Percentiles rank a stretch among this genome's conserved stretches.
phyloP scores from a whole-genome alignment of 441 rosid genomes.

The Viola pubescens region DNA sequence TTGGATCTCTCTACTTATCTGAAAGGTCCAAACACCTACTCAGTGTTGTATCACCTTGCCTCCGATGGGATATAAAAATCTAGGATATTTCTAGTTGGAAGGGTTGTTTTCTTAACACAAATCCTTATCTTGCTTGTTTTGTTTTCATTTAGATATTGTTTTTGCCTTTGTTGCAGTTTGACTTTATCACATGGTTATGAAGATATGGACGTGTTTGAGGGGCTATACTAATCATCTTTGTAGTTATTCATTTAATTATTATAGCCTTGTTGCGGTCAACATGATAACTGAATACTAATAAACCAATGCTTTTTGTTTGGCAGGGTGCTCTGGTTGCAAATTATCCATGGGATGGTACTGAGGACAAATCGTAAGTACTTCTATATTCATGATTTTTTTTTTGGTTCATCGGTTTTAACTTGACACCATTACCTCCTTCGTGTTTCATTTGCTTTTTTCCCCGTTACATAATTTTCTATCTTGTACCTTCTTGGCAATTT shows the following conservation, averaged over 20 bases:
- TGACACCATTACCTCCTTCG: not conserved
- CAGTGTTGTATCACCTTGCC: too few species aligned
- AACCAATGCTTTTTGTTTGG: slow-evolving; percentile 15
- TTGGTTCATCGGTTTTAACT: not conserved
- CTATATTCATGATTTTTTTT: not conserved
- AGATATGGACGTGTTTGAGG: not conserved
- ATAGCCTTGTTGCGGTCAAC: too few species aligned
- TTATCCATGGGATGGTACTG: slow-evolving; percentile 97
- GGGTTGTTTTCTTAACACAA: too few species aligned
- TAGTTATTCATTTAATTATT: too few species aligned
- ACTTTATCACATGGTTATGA: not conserved
- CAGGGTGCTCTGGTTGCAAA: slow-evolving; percentile 99
- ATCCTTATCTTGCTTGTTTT: too few species aligned
- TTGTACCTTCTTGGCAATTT: not conserved
- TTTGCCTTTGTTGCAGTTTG: not conserved
- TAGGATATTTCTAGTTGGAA: too few species aligned
- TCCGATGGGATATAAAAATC: too few species aligned
- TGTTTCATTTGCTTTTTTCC: not conserved
- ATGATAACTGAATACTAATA: not conserved
- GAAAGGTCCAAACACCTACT: too few species aligned
- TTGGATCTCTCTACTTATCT: too few species aligned
- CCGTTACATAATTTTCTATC: not conserved
- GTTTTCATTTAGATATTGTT: not conserved
- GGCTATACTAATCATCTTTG: not conserved
- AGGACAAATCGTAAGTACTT: slow-evolving; percentile 51